These are phyloP conservation scores for Penicillium sp. DNA, from an alignment of 2,329 filamentous ascomycete species.

Conservation along the genomic window DNA sequence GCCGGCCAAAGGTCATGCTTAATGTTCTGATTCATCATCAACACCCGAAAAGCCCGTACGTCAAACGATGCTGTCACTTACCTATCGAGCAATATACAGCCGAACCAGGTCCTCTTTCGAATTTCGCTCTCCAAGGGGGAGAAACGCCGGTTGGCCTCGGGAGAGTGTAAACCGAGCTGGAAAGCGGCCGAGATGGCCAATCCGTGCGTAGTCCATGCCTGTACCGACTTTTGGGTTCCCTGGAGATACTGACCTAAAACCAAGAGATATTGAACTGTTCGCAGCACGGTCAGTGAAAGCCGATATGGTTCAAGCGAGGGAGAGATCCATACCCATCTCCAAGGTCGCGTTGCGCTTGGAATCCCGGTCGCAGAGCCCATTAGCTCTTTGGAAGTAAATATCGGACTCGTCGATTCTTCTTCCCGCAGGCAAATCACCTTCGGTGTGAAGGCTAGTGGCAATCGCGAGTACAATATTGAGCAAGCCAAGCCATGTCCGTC, in stretches of 20 bases:
- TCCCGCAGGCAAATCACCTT: slow-evolving; percentile 8
- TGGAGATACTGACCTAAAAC: slow-evolving; percentile 54
- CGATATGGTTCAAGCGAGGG: neutral
- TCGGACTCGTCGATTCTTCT: slow-evolving; percentile 18
- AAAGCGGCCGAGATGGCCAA: slow-evolving; percentile 53
- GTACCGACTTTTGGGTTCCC: slow-evolving; percentile 53
- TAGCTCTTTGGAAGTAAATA: slow-evolving; percentile 20
- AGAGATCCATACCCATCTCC: slow-evolving; percentile 21
- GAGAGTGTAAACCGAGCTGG: slow-evolving; percentile 53
- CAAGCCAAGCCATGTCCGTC: slow-evolving; percentile 32
- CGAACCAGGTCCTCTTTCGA: slow-evolving; percentile 51
- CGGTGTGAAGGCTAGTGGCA: slow-evolving; percentile 17
- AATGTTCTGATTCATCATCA: slow-evolving; percentile 34
- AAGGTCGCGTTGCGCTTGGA: slow-evolving; percentile 17
- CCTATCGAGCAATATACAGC: slow-evolving; percentile 50
- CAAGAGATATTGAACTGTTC: slow-evolving; percentile 50
- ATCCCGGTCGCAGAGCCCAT: slow-evolving; percentile 19
- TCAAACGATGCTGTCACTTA: slow-evolving; percentile 13
- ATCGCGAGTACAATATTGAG: slow-evolving; percentile 33
- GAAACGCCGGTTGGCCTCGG: slow-evolving; percentile 37
- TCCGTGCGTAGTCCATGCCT: slow-evolving; percentile 56
- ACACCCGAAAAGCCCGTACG: neutral
- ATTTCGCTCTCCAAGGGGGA: slow-evolving; percentile 48
- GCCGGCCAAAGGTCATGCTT: slow-evolving; percentile 54
- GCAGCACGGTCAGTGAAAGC: neutral